phyloP scores from a whole-genome alignment of 2,329 filamentous ascomycete species.

The Pochonia chlamydosporia region DNA sequence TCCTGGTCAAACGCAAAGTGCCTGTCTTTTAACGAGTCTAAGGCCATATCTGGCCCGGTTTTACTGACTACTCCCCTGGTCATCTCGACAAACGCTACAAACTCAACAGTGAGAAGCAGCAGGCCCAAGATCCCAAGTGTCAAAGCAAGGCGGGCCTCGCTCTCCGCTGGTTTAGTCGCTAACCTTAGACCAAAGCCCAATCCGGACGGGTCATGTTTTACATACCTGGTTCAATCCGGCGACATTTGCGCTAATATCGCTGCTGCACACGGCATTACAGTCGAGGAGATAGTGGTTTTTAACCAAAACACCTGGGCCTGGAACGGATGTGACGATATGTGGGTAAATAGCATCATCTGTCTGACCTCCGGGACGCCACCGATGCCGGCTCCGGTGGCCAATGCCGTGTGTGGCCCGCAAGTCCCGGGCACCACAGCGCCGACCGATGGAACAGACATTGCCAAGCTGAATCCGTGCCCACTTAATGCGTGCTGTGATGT shows the following conservation, averaged over 20 bases:
- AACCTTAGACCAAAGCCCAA: conserved; percentile 20
- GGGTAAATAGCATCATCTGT: conserved; percentile 19
- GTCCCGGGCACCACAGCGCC: conserved; percentile 21
- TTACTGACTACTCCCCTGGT: conserved; percentile 17
- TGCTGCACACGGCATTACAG: conserved; percentile 1
- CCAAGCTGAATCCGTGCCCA: conserved; percentile 22
- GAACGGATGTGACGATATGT: neutral
- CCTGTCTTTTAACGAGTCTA: conserved; percentile 16
- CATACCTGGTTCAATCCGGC: conserved; percentile 16
- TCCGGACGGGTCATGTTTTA: conserved; percentile 21
- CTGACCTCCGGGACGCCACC: conserved; percentile 27
- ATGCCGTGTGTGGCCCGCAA: conserved; percentile 29
- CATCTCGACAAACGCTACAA: neutral
- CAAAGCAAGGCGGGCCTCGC: conserved; percentile 24
- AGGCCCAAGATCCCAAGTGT: conserved; percentile 16
- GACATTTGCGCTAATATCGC: conserved; percentile 23
- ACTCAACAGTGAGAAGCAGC: conserved; percentile 20
- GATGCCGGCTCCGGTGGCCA: conserved; percentile 23
- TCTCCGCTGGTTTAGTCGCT: conserved; percentile 20
- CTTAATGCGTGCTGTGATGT: conserved; percentile 24
- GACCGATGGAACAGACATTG: neutral
- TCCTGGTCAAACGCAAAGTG: conserved; percentile 22
- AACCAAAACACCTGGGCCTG: neutral
- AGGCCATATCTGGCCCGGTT: conserved; percentile 12
- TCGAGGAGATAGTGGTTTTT: neutral